Conservation (phyloP, 345 rosid species). For the Noccaea caerulescens region DNA sequence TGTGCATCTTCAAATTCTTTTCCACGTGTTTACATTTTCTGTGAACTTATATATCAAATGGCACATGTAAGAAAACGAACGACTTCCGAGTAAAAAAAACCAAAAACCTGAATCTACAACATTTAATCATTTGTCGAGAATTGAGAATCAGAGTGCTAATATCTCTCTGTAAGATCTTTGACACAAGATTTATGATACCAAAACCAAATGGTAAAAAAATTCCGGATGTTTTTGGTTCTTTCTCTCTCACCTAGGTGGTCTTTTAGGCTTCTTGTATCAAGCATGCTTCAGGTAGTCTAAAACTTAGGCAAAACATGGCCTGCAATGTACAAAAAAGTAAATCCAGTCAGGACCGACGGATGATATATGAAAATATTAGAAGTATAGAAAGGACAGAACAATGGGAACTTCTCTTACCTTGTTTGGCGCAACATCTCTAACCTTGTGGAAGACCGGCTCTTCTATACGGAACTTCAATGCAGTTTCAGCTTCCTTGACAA, state of each 20-base stretch:
- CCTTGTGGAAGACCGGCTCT: constrained; percentile 72
- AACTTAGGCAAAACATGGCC: constrained; percentile 98
- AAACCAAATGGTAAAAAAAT: not conserved
- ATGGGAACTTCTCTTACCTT: constrained; percentile 55
- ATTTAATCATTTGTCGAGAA: not conserved
- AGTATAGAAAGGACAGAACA: not conserved
- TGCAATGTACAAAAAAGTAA: constrained; percentile 37
- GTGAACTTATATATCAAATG: not conserved
- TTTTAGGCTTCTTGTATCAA: constrained; percentile 47
- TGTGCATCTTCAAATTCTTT: not conserved
- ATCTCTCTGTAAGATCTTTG: not conserved
- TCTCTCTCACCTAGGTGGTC: not conserved
- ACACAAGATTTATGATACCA: constrained; percentile 6
- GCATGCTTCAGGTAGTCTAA: constrained; percentile 85
- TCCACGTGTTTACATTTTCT: too few relatives aligned
- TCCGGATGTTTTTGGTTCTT: not conserved
- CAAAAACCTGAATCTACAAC: not conserved
- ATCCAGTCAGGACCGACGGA: constrained; percentile 1
- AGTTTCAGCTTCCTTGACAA: constrained; percentile 69
- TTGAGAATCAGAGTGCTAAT: not conserved
- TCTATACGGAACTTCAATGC: constrained; percentile 62
- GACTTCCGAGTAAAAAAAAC: not conserved
- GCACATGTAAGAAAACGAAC: too few relatives aligned
- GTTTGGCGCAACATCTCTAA: constrained; percentile 98
- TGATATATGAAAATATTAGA: not conserved